Conservation (phyloP, 176 grass and related monocot species). For the Dactylis glomerata region DNA sequence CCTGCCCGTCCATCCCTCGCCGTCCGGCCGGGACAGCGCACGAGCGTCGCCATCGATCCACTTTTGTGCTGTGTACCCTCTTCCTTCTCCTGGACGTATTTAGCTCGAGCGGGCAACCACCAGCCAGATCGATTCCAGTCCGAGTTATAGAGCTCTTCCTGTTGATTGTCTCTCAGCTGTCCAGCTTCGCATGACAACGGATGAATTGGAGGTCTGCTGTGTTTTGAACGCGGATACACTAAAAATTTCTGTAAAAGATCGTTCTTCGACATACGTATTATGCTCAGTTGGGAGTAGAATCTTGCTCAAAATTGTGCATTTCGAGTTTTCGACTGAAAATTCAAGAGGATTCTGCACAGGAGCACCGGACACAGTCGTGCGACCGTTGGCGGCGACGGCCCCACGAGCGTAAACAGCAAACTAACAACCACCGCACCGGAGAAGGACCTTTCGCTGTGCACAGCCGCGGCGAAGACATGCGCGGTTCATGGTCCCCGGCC, state of each 20-base stretch:
- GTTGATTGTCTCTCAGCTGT: background rate
- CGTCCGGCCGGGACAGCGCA: background rate
- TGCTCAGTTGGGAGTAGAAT: too few relatives aligned
- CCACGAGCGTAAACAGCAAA: background rate
- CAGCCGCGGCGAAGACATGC: background rate
- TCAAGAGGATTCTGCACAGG: too few relatives aligned
- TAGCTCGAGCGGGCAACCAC: background rate
- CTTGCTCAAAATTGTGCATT: too few relatives aligned
- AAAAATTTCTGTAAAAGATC: too few relatives aligned
- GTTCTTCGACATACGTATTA: too few relatives aligned
- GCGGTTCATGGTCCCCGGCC: conserved; percentile 9
- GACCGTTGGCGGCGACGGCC: background rate
- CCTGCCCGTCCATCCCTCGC: background rate
- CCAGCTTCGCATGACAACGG: background rate
- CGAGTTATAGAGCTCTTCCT: background rate
- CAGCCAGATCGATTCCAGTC: background rate
- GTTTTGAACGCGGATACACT: too few relatives aligned
- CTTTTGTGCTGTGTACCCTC: background rate
- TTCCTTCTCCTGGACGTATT: background rate
- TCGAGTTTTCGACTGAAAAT: too few relatives aligned
- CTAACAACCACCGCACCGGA: background rate
- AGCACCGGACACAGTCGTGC: background rate
- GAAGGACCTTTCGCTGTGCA: background rate
- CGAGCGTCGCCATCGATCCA: background rate
- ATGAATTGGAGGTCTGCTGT: background rate